Base-by-base conservation (phyloP, 768 basidiomycete genomes). In the Trametes cubensis region DNA sequence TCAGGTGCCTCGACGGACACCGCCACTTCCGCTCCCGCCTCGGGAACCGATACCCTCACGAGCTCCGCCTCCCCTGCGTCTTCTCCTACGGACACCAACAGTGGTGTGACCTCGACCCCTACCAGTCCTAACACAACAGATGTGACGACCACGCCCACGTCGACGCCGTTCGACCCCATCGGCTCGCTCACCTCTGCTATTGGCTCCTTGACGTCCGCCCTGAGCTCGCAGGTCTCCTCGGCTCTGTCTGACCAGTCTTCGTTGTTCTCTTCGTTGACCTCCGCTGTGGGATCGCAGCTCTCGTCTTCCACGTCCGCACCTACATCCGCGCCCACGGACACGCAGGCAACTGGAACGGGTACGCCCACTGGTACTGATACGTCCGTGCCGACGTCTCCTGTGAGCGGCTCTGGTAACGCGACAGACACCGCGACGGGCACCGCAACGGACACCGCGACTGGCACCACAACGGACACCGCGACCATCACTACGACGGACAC, bases 1-100 rank as follows among this genome's bases (percentile, higher is more conserved):
- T 23, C 58, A 11, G 57, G 55, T 20, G 15, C 28, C 17, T 30
- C 64, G 40, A 39, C 54, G 11, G 46, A 30, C 26, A 40, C 60
- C 10, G 52, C 60, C 4, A 26, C 66, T 21, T 49, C 54, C 39
- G 48, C 25, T 45, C 34, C 55, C 5, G 21, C 44, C 21, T 56
- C 55, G 6, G 23, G 14, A 21, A 57, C 65, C 23, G 53, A 55
- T 48, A 59, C 59, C 44, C 48, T 38, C 34, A 56, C 61, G 40
- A 44, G 51, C 48, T 38, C 55, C 57, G 20, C 39, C 28, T 18
- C 26, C 30, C 23, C 44, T 49, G 57, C 57, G 21, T 42, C 58
- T 21, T 51, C 48, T 14, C 13, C 34, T 23, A 39, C 49, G 7
- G 59, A 55, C 34, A 42, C 45, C 34, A 34, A 34, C 34, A 34